Evolutionary conservation across 2,329 filamentous ascomycete species (phyloP).

Genomic region (Claviceps maximensis): DNA sequence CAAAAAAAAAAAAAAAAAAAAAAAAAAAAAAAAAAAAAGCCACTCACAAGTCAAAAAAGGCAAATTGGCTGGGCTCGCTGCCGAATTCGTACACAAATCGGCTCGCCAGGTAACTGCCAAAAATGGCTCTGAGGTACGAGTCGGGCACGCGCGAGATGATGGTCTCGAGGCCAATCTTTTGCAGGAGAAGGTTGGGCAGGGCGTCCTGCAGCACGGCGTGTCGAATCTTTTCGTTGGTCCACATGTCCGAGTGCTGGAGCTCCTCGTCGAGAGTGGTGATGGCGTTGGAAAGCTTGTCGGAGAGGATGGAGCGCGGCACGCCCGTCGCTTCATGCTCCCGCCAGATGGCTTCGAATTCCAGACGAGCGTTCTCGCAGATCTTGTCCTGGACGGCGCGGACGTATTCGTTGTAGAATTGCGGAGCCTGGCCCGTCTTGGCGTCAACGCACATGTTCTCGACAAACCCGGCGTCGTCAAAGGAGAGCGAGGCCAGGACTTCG

Average conservation of each 20-base stretch:
- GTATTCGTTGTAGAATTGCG: slow-evolving; percentile 86
- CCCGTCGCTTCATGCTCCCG: slow-evolving; percentile 78
- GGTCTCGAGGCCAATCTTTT: slow-evolving; percentile 83
- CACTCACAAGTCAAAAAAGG: slow-evolving; percentile 97
- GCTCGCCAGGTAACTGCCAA: slow-evolving; percentile 87
- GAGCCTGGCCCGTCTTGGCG: slow-evolving; percentile 49
- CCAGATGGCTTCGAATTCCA: slow-evolving; percentile 99
- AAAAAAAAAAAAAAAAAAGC: no score
- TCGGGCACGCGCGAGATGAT: slow-evolving; percentile 82
- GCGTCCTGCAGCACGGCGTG: slow-evolving; percentile 71
- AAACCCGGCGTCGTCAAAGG: slow-evolving; percentile 84
- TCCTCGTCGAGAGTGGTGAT: slow-evolving; percentile 98
- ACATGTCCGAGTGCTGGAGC: slow-evolving; percentile 82
- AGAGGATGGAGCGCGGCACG: slow-evolving; percentile 69
- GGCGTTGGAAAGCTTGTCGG: slow-evolving; percentile 77
- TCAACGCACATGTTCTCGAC: slow-evolving; percentile 89
- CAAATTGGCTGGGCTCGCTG: slow-evolving; percentile 85
- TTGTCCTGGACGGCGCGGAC: slow-evolving; percentile 83
- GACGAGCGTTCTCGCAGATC: slow-evolving; percentile 78
- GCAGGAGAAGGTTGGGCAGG: slow-evolving; percentile 66
- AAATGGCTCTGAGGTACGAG: slow-evolving; percentile 85
- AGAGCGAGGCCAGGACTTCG: slow-evolving; percentile 86
- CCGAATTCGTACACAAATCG: slow-evolving; percentile 95
- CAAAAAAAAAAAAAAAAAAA: no score
- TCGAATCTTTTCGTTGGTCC: slow-evolving; percentile 70